Evolutionary conservation across 805 yeast species (phyloP), one percentile per base, ranked within the genome.

Genomic region (Metschnikowia henanensis): DNA sequence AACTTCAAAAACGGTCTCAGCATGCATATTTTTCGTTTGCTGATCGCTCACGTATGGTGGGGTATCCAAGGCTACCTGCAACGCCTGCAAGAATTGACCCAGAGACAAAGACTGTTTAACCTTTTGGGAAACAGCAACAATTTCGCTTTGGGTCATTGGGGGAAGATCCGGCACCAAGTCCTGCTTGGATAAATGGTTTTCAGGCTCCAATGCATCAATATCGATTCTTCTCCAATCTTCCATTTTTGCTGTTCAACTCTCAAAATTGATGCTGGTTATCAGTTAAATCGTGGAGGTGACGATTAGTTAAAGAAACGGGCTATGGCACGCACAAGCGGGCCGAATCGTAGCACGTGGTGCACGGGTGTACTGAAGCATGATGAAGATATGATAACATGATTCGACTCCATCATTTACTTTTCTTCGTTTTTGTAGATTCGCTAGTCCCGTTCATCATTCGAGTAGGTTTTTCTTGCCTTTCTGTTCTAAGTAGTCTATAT

Each of bases 181-280:
- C 52, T 76, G 80, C 35, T 75, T 73, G 25, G 83, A 73, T 50
- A 87, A 65, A 56, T 80, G 81, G 55, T 77, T 78, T 36, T 91
- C 96, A 3, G 95, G 87, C 60, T 91, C 97, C 52, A 81, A 82
- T 15, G 89, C 87, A 65, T 94, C 98, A 41, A 94, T 83, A 64
- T 94, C 96, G 56, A 92, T 88, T 76, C 94, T 82, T 78, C 99
- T 85, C 95, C 95, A 87, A 60, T 84, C 90, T 48, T 79, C 83
- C 80, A 80, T 79, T 28, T 33, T 51, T 13, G 12, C 12, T 23
- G 8, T 9, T 23, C 26, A 13, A 5, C 12, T 23, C 8, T 23
- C 5, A 23, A 13, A 23, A 23, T 4, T 9, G 26, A 23, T 9
- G 26, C n/a, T n/a, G n/a, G n/a, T n/a, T n/a, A n/a, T n/a, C n/a